Base-by-base conservation (phyloP, 768 basidiomycete species). In the Agaricus bisporus region DNA sequence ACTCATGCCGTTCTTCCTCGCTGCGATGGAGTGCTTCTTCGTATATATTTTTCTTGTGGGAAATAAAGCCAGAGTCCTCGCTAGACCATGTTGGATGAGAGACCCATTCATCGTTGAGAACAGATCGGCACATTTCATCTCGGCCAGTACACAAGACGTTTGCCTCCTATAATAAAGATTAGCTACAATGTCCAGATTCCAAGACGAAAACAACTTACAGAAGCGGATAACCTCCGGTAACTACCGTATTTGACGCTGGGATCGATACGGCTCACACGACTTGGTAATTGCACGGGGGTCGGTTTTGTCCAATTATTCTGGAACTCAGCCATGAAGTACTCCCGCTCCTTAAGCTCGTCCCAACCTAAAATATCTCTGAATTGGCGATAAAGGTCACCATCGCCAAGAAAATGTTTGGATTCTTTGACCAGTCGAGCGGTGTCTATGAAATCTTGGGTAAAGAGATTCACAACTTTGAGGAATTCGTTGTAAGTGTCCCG, bases 1-100 rank as follows among this genome's bases (percentile, higher is more conserved):
- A 99, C 68, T 98, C 95, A 66, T 99, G 97, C 5, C 97, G 84
- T 66, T 99, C 97, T 67, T 99, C 97, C 63, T 99, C 97, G 47
- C 87, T 88, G 35, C 94, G 88, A 70, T 98, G 95, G 9, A 98
- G 77, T 0, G 95, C 95, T 64, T 98, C 97, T 67, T 98, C 97
- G 68, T 90, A 99, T 1, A 86, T 78, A 68, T 98, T 99, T 78
- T 95, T 97, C 71, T 88, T 88, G 66, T 93, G 87, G 0, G 91
- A 81, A 56, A 88, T 74, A 63, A 97, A 97, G 1, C 90, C 92
- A 1, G 92, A 85, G 59, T 95, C 95, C 66, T 99, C 97, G 59
- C 86, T 90, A 3, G 89, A 86, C 84, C 92, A 95, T 1, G 91
- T 90, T 1, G 97, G 95, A 65, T 98, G 95, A 4, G 95, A 94